Evolutionary conservation across 2,329 filamentous ascomycete genomes (phyloP).

Genomic region (Huntiella savannae): DNA sequence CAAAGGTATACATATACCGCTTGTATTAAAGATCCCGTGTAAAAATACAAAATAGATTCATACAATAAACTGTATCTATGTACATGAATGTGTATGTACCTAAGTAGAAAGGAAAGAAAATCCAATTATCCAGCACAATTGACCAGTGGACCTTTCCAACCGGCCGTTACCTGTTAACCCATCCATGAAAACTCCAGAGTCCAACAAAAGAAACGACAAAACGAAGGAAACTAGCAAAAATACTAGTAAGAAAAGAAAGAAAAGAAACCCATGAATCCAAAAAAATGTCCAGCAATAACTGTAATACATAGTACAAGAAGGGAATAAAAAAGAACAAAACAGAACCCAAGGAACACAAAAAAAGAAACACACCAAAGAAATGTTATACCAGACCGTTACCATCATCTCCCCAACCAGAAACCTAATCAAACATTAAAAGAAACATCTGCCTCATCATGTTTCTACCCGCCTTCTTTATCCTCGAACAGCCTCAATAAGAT

Average conservation of each 20-base stretch:
- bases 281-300: background rate
- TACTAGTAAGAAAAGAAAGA: background rate
- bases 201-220: background rate
- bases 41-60: too few species aligned
- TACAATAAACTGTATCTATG: too few species aligned
- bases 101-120: too few species aligned
- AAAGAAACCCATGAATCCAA: background rate
- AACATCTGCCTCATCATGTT: background rate
- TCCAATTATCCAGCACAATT: too few species aligned
- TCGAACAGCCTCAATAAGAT: slow-evolving; percentile 34
- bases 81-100: too few species aligned
- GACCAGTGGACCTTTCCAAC: too few species aligned
- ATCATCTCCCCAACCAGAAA: background rate
- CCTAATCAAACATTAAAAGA: slow-evolving; percentile 3
- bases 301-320: background rate
- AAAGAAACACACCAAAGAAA: background rate
- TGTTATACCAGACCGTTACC: background rate
- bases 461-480: background rate
- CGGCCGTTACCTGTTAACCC: too few species aligned
- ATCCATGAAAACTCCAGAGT: too few species aligned
- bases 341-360: background rate
- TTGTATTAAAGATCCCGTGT: too few species aligned
- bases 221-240: too few species aligned
- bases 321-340: background rate
- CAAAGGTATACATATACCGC: too few species aligned